Evolutionary conservation across 1,284 basidiomycete species (phyloP).

Genomic region (Puccinia triticina): DNA sequence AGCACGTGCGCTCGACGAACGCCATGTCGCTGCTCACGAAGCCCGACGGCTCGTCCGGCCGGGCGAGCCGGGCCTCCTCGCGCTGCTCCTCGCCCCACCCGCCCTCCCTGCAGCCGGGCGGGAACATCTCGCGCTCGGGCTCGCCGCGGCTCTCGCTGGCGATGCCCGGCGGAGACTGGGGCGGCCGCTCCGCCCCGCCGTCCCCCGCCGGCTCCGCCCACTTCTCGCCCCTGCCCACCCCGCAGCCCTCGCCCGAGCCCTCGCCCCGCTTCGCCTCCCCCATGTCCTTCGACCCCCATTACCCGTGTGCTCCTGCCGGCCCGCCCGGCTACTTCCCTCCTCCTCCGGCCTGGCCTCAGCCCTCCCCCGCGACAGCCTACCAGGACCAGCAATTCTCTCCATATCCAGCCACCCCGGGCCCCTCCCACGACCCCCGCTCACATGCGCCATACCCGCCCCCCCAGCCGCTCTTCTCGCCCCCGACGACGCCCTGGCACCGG

Average conservation of each 20-base stretch:
- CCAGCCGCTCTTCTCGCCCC: constrained; percentile 44
- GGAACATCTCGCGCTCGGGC: constrained; percentile 29
- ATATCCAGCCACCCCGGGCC: neutral
- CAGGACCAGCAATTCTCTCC: constrained; percentile 42
- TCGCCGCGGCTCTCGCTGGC: constrained; percentile 30
- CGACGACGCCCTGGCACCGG: constrained; percentile 44
- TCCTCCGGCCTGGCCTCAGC: constrained; percentile 3
- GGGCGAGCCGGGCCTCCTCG: constrained; percentile 29
- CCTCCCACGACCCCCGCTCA: constrained; percentile 12
- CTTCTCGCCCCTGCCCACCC: constrained; percentile 49
- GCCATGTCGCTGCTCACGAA: constrained; percentile 19
- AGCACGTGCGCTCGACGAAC: constrained; percentile 30
- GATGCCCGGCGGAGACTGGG: constrained; percentile 35
- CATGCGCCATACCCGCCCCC: constrained; percentile 17
- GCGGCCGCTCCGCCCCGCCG: constrained; percentile 16
- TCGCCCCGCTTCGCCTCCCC: constrained; percentile 43
- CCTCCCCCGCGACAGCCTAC: neutral
- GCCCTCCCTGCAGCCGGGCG: constrained; percentile 44
- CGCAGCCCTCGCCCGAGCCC: constrained; percentile 34
- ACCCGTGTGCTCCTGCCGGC: constrained; percentile 1
- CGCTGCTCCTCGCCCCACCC: constrained; percentile 50
- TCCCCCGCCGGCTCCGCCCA: constrained; percentile 31
- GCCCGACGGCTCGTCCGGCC: constrained; percentile 34
- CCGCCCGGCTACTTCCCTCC: neutral
- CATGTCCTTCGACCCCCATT: constrained; percentile 30